Percentiles rank a stretch among this genome's conserved stretches.
Evolutionary conservation across 768 basidiomycete species (phyloP).

Genomic region (Tylopilus cervinicoccineus): DNA sequence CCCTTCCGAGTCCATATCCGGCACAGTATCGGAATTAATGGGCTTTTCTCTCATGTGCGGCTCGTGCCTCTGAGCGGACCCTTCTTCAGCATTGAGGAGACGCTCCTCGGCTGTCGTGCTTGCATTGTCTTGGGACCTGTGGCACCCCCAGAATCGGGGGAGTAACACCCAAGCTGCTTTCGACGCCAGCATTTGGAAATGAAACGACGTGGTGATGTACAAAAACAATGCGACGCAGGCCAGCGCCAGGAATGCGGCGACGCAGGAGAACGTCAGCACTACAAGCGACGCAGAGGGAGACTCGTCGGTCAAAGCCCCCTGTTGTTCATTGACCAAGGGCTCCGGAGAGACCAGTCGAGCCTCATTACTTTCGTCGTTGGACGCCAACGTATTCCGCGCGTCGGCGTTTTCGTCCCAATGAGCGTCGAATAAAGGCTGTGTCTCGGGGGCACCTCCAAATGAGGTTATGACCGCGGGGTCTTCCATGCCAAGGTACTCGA

Average conservation of each 20-base stretch:
- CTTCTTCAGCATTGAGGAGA: conserved; percentile 4
- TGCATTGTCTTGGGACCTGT: not conserved
- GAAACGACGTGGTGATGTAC: conserved; percentile 19
- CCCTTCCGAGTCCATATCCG: conserved; percentile 23
- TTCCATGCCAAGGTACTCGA: conserved; percentile 24
- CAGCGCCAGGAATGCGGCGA: conserved; percentile 21
- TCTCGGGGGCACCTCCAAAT: conserved; percentile 14
- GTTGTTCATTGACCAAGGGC: not conserved
- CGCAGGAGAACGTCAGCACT: conserved; percentile 25
- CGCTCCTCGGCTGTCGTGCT: not conserved
- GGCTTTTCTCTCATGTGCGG: conserved; percentile 1
- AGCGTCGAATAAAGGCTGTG: conserved; percentile 18
- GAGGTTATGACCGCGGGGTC: conserved; percentile 29
- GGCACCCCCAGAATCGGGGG: conserved; percentile 12
- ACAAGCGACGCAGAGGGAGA: conserved; percentile 7
- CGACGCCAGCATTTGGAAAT: conserved; percentile 18
- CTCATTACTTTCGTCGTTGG: conserved; percentile 8
- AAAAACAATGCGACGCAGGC: conserved; percentile 20
- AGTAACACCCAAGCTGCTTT: conserved; percentile 23
- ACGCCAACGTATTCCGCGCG: conserved; percentile 17
- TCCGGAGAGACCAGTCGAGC: not conserved
- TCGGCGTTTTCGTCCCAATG: conserved; percentile 22
- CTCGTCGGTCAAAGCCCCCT: not conserved
- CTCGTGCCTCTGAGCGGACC: not conserved
- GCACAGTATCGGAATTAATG: conserved; percentile 7